Base-by-base conservation (phyloP, 192 early-diverging fungal species). In the Linnemannia schmuckeri region DNA sequence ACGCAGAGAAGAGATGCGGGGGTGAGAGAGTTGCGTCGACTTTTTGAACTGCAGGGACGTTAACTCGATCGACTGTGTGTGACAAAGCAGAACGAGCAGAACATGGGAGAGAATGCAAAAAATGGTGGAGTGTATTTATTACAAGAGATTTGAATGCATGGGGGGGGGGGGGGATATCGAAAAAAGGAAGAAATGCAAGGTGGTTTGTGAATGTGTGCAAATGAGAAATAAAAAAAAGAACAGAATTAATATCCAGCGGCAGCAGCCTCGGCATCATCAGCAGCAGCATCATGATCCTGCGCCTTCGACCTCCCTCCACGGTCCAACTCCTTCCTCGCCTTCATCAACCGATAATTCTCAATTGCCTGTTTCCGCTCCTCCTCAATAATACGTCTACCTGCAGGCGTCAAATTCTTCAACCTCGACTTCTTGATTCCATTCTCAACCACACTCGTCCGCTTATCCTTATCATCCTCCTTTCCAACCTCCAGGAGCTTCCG, bases 311-410 rank as follows among this genome's bases (percentile, higher is more conserved):
- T 49, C 18, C 47, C 27, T 30, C 41, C 42, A 44, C 69, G 70
- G 18, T 80, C 83, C 24, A 75, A 52, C 40, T 83, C 79, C 57
- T 79, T 87, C 75, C 91, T 86, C 2, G 89, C 91, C 81, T 92
- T 93, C 79, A 88, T 90, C 20, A 87, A 76, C 46, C 93, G 79
- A 54, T 93, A 93, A 38, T 81, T 70, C 47, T 89, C 88, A 49
- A 93, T 89, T 24, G 89, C 89, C 41, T 89, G 80, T 72, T 88
- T 89, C 24, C 93, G 90, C 70, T 93, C 91, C 27, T 82, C 78
- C n/a, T 92, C 91, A 27, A 93, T 78, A 38, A 80, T 85, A 72
- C 85, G 83, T 78, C 82, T 77, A 35, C 90, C 88, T 5, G 89
- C 89, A 13, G 89, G 86, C 40, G 89, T 90, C 90, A 92, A 79